These are phyloP conservation scores for Jatropha multifida DNA, from an alignment of 441 rosid species.

Conservation along the genomic window DNA sequence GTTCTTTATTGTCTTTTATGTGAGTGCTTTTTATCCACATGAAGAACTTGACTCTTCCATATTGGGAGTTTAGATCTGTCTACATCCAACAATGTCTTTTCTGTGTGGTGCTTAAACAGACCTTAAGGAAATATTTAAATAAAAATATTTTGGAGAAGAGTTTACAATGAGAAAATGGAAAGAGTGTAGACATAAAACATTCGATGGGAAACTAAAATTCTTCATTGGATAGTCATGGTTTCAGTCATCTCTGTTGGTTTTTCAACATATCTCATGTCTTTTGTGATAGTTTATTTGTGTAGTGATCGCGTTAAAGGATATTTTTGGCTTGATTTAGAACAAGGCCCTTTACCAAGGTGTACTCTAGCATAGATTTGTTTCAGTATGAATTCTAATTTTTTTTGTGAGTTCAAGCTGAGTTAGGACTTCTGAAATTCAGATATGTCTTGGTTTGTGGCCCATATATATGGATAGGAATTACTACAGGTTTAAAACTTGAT, in stretches of 20 bases:
- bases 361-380: neutral
- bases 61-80: neutral
- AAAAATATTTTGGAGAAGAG: neutral
- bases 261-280: neutral
- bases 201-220: neutral
- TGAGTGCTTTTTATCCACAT: conserved; percentile 14
- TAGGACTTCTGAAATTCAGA: neutral
- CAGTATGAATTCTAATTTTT: neutral
- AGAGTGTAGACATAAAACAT: neutral
- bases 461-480: neutral
- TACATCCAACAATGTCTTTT: neutral
- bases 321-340: neutral
- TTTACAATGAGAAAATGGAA: neutral
- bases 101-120: neutral
- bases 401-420: neutral
- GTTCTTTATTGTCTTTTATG: conserved; percentile 4
- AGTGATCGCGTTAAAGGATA: neutral
- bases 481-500: neutral
- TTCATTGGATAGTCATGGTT: neutral
- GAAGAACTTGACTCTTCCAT: conserved; percentile 6
- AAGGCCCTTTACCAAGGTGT: neutral
- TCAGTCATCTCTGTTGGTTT: neutral
- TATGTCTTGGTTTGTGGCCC: neutral
- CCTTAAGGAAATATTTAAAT: neutral
- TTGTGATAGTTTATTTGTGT: neutral